These are phyloP conservation scores for Elsinoe australis DNA, from an alignment of 2,329 filamentous ascomycete species.

Conservation along the genomic window DNA sequence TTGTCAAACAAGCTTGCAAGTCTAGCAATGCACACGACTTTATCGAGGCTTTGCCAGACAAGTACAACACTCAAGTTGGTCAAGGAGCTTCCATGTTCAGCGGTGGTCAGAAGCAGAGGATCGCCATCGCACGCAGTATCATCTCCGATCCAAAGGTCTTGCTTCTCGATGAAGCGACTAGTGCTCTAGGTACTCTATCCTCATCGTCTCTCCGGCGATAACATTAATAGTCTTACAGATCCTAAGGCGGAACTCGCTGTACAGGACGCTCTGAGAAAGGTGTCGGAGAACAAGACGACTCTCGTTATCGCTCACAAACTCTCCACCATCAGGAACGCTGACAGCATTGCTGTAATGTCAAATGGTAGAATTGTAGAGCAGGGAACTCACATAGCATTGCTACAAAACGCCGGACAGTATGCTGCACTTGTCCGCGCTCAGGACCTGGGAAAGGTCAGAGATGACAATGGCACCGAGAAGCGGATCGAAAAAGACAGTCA, in stretches of 20 bases:
- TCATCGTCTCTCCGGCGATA: slow-evolving; percentile 48
- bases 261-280: slow-evolving; percentile 81
- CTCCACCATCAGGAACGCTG: slow-evolving; percentile 85
- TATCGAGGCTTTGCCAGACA: slow-evolving; percentile 19
- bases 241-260: slow-evolving; percentile 87
- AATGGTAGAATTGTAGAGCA: slow-evolving; percentile 80
- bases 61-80: slow-evolving; percentile 20
- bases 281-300: slow-evolving; percentile 78
- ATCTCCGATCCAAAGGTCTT: slow-evolving; percentile 34
- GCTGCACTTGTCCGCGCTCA: background rate
- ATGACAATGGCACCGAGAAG: too few species aligned
- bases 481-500: too few species aligned
- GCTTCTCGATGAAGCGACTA: slow-evolving; percentile 39
- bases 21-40: slow-evolving; percentile 17
- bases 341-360: slow-evolving; percentile 93
- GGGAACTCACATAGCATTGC: slow-evolving; percentile 74
- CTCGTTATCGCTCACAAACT: slow-evolving; percentile 87
- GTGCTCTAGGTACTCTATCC: slow-evolving; percentile 25
- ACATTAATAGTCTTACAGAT: slow-evolving; percentile 50
- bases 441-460: background rate
- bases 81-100: slow-evolving; percentile 15
- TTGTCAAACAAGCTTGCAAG: slow-evolving; percentile 16
- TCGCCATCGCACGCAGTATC: slow-evolving; percentile 39
- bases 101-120: slow-evolving; percentile 38
- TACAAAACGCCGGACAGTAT: slow-evolving; percentile 42